These are phyloP conservation scores for Kernera saxatilis DNA, from an alignment of 345 rosid genomes.

Conservation along the genomic window DNA sequence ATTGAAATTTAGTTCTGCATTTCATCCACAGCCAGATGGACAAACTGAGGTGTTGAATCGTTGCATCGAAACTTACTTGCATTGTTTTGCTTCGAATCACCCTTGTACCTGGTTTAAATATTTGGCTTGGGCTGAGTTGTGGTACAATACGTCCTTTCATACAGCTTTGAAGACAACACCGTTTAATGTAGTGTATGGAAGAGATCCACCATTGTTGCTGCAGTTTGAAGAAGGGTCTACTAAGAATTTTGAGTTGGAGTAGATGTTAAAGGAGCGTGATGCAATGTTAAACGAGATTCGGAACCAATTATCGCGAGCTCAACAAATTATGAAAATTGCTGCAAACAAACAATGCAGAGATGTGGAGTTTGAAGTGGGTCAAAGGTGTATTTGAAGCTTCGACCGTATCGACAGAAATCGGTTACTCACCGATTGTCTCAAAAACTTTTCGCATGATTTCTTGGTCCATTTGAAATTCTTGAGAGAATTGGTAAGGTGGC, in stretches of 20 bases:
- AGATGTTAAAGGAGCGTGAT: background rate
- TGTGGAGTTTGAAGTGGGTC: too few relatives aligned
- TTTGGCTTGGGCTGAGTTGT: background rate
- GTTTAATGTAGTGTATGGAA: background rate
- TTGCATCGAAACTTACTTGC: background rate
- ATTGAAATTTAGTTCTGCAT: background rate
- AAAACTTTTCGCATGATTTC: too few relatives aligned
- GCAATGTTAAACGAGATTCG: accelerated
- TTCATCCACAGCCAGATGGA: background rate
- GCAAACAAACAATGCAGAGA: too few relatives aligned
- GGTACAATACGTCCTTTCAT: background rate
- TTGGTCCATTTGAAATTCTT: too few relatives aligned
- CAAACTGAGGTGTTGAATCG: background rate
- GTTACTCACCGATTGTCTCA: too few relatives aligned
- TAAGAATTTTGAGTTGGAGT: background rate
- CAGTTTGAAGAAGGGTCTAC: background rate
- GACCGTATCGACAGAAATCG: too few relatives aligned
- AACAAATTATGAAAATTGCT: too few relatives aligned
- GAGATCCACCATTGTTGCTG: background rate
- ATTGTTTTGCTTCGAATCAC: background rate
- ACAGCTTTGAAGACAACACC: background rate
- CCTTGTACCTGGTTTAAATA: background rate
- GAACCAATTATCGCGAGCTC: too few relatives aligned
- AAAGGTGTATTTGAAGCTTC: too few relatives aligned
- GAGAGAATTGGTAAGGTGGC: too few relatives aligned